A percentile compares a stretch with the other conserved stretches of the same genome.
These are phyloP conservation scores for Marasmius oreades DNA, from an alignment of 1,284 basidiomycete genomes.

Conservation along the genomic window DNA sequence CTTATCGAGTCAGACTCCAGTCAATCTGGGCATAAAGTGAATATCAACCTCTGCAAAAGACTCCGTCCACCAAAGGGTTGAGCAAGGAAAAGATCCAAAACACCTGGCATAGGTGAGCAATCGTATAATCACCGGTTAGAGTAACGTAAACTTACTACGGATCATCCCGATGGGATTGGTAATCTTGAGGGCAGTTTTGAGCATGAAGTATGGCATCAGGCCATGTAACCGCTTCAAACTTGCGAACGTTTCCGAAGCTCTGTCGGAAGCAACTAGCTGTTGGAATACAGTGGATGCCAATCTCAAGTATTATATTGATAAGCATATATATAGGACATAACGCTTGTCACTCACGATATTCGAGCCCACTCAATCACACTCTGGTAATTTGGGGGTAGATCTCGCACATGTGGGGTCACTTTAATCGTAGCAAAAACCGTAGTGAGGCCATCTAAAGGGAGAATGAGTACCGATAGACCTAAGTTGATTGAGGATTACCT, in stretches of 20 bases:
- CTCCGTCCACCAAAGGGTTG: constrained; percentile 94
- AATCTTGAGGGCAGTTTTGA: constrained; percentile 89
- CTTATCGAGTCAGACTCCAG: not conserved
- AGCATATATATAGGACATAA: constrained; percentile 6
- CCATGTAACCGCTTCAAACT: constrained; percentile 92
- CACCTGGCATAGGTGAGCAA: constrained; percentile 31
- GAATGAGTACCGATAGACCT: constrained; percentile 2
- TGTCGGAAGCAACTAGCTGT: constrained; percentile 90
- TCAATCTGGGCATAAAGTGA: not conserved
- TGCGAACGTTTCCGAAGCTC: constrained; percentile 86
- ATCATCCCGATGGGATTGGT: constrained; percentile 98
- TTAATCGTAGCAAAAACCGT: constrained; percentile 88
- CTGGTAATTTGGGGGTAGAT: constrained; percentile 82
- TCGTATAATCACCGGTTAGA: not conserved
- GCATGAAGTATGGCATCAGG: constrained; percentile 96
- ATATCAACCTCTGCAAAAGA: constrained; percentile 74
- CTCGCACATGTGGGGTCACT: constrained; percentile 71
- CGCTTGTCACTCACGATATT: constrained; percentile 72
- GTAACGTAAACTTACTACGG: constrained; percentile 45
- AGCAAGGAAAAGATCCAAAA: constrained; percentile 96
- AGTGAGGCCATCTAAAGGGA: constrained; percentile 73
- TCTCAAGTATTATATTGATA: constrained; percentile 30
- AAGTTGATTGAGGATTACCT: constrained; percentile 37
- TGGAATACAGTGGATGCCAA: constrained; percentile 96
- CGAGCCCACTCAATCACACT: constrained; percentile 95